Conservation (phyloP, 441 rosid species). For the Sinapis alba region DNA sequence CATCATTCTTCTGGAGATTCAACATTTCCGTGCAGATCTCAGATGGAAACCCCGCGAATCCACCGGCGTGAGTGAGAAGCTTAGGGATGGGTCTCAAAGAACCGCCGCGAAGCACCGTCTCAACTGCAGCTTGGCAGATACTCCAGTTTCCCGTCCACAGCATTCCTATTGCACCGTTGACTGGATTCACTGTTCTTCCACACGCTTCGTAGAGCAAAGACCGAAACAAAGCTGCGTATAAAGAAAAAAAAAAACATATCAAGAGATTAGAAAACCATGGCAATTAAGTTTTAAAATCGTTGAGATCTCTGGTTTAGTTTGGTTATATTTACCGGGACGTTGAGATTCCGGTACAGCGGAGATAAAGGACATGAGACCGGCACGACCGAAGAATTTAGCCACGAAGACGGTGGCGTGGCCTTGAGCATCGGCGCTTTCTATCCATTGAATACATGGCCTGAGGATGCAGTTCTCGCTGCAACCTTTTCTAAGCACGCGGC, state of each 20-base stretch:
- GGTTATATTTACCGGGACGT: slow-evolving; percentile 50
- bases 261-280: background rate
- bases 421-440: slow-evolving; percentile 60
- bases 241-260: background rate
- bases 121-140: slow-evolving; percentile 64
- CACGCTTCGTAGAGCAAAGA: slow-evolving; percentile 66
- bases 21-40: slow-evolving; percentile 61
- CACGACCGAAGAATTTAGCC: slow-evolving; percentile 70
- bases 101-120: slow-evolving; percentile 63
- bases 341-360: slow-evolving; percentile 66
- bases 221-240: slow-evolving; percentile 51
- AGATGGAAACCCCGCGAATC: slow-evolving; percentile 43
- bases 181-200: slow-evolving; percentile 71
- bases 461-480: slow-evolving; percentile 67
- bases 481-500: slow-evolving; percentile 66
- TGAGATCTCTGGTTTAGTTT: background rate
- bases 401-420: slow-evolving; percentile 73
- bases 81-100: slow-evolving; percentile 60
- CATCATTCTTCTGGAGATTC: slow-evolving; percentile 42
- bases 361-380: slow-evolving; percentile 70
- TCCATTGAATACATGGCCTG: slow-evolving; percentile 64
- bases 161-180: slow-evolving; percentile 68
- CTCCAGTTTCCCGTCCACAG: slow-evolving; percentile 67
- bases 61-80: slow-evolving; percentile 34
- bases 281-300: background rate